These are phyloP conservation scores for Candida piceae DNA, from an alignment of 805 yeast species.

Conservation along the genomic window DNA sequence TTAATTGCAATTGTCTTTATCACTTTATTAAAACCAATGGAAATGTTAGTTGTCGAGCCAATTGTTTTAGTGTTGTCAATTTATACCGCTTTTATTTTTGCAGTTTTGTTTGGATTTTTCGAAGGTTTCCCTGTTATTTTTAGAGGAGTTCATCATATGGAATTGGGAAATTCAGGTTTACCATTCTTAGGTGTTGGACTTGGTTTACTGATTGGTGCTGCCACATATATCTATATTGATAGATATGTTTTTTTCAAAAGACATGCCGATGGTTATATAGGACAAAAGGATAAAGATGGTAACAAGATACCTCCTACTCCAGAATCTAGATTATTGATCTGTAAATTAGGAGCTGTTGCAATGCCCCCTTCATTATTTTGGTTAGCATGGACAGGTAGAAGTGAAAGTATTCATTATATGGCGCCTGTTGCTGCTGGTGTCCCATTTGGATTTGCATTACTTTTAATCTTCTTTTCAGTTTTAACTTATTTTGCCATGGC, in stretches of 20 bases:
- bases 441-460: constrained; percentile 71
- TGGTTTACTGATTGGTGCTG: constrained; percentile 56
- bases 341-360: constrained; percentile 62
- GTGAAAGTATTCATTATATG: constrained; percentile 60
- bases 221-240: constrained; percentile 46
- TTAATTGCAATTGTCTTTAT: constrained; percentile 42
- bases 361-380: constrained; percentile 70
- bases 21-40: constrained; percentile 56
- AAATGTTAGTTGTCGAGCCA: constrained; percentile 70
- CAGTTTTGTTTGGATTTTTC: constrained; percentile 73
- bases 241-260: constrained; percentile 45
- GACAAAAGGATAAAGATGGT: constrained; percentile 53
- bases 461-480: constrained; percentile 65
- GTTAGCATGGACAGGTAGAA: constrained; percentile 74
- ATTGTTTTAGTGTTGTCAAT: constrained; percentile 65
- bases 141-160: constrained; percentile 58
- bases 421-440: constrained; percentile 73
- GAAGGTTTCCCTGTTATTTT: constrained; percentile 76
- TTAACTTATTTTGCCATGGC: constrained; percentile 64
- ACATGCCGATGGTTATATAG: constrained; percentile 57
- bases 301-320: constrained; percentile 51
- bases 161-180: constrained; percentile 57
- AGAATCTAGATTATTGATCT: constrained; percentile 53
- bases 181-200: constrained; percentile 69
- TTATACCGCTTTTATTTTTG: constrained; percentile 70